Evolutionary conservation across 23 red algal genomes (phyloP), one percentile per base, ranked within the genome.

Genomic region (Gracilaria domingensis): DNA sequence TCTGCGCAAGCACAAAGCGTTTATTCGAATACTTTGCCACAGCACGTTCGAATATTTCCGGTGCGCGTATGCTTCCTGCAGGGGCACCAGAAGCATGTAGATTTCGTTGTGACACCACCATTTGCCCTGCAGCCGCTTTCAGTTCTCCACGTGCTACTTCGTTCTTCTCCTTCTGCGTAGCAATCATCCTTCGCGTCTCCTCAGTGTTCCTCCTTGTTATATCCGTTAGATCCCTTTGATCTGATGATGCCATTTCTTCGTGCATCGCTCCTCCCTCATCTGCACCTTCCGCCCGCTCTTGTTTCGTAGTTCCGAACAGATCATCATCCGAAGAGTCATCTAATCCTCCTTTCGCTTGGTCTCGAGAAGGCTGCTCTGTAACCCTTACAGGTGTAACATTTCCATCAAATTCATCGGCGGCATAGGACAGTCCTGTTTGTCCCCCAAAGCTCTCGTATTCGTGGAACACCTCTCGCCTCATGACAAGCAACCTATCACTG

Each of bases 401-500:
- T 37, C 66, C 64, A 12, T 59, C 83, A 53, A 75, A 44, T 72
- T 51, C 64, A 47, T 24, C 42, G 5, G 42, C 83, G 32, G 21
- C 34, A 21, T 72, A 61, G 13, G 40, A 59, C 23, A 32, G 18
- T n/a, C 66, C 83, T 33, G 37, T 57, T 30, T 87, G 44, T 21
- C 49, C 66, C 4, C 51, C 33, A 9, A 16, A 0, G 17, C 18
- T 54, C 25, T 74, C 69, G 29, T 26, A 75, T 20, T 75, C 69
- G 37, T 75, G 69, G 69, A 72, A 87, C 21, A 74, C 42, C 25
- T 72, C 83, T 17, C 66, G 83, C 53, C 66, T 87, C 61, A 87
- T 47, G 58, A 87, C 66, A 36, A 69, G 38, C 58, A 87, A 87
- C n/a, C 83, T 59, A 38, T 87, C 83, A 54, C 45, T 29, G 25